phyloP scores from a whole-genome alignment of 2,329 filamentous ascomycete species.

The Aspergillus luchuensis region DNA sequence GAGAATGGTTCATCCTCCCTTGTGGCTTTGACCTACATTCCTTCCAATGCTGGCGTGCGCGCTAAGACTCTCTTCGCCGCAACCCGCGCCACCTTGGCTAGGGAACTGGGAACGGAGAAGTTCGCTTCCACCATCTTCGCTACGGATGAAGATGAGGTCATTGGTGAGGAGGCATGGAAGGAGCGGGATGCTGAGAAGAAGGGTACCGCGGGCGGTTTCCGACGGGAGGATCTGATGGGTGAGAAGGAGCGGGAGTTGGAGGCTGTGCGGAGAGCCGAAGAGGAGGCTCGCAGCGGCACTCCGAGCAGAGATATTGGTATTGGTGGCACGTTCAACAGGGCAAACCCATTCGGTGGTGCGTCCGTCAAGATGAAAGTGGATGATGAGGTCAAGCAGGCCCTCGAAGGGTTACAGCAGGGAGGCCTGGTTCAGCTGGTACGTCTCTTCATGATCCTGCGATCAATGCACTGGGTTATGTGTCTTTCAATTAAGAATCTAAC shows the following conservation, averaged over 20 bases:
- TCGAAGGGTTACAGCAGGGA: constrained; percentile 45
- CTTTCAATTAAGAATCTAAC: constrained; percentile 23
- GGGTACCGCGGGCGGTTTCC: constrained; percentile 28
- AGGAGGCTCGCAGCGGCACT: constrained; percentile 58
- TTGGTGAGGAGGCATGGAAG: constrained; percentile 55
- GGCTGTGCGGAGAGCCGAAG: constrained; percentile 61
- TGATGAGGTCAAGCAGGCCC: constrained; percentile 55
- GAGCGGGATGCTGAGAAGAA: constrained; percentile 53
- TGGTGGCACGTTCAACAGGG: constrained; percentile 40
- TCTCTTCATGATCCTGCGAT: background rate
- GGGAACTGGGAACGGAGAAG: constrained; percentile 63
- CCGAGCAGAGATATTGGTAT: constrained; percentile 51
- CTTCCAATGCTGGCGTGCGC: constrained; percentile 63
- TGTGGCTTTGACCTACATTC: constrained; percentile 64
- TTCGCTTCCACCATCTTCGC: constrained; percentile 62
- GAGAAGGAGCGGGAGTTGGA: constrained; percentile 62
- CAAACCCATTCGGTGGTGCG: constrained; percentile 25
- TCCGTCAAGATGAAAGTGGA: constrained; percentile 56
- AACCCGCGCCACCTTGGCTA: constrained; percentile 61
- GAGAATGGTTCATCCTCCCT: constrained; percentile 30
- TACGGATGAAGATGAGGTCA: constrained; percentile 61
- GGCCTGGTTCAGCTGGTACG: constrained; percentile 55
- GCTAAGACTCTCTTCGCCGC: constrained; percentile 68
- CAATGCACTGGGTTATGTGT: background rate
- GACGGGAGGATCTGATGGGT: constrained; percentile 58